phyloP scores from a whole-genome alignment of 148 eudicot species.

The Camellia lanceoleosa region DNA sequence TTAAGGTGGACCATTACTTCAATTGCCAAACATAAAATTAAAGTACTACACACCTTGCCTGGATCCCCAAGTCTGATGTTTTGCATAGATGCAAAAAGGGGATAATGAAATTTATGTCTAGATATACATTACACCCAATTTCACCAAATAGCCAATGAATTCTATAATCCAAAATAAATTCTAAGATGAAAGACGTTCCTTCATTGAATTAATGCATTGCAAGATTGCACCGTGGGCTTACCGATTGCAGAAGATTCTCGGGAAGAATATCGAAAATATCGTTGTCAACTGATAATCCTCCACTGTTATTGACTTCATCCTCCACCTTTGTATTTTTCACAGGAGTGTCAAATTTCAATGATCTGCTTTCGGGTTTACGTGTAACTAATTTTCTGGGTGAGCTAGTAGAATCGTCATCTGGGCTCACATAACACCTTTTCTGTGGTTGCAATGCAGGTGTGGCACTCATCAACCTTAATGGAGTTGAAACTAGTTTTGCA shows the following conservation, averaged over 20 bases:
- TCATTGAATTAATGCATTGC: neutral
- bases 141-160: neutral
- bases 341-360: constrained; percentile 61
- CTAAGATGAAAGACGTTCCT: neutral
- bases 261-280: constrained; percentile 64
- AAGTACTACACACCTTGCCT: neutral
- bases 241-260: constrained; percentile 52
- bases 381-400: constrained; percentile 40
- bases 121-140: neutral
- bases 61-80: neutral
- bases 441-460: constrained; percentile 55
- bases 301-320: constrained; percentile 30
- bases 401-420: constrained; percentile 37
- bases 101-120: neutral
- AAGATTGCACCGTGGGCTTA: constrained; percentile 26
- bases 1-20: neutral
- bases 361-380: constrained; percentile 50
- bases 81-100: neutral
- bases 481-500: constrained; percentile 39
- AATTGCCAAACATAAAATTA: neutral
- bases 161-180: neutral
- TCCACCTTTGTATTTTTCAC: constrained; percentile 33
- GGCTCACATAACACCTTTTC: constrained; percentile 57
- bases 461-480: constrained; percentile 51
- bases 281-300: constrained; percentile 23